Evolutionary conservation across 2,329 filamentous ascomycete species (phyloP), one percentile per base, ranked within the genome.

Genomic region (Phyllosticta ampelicida): DNA sequence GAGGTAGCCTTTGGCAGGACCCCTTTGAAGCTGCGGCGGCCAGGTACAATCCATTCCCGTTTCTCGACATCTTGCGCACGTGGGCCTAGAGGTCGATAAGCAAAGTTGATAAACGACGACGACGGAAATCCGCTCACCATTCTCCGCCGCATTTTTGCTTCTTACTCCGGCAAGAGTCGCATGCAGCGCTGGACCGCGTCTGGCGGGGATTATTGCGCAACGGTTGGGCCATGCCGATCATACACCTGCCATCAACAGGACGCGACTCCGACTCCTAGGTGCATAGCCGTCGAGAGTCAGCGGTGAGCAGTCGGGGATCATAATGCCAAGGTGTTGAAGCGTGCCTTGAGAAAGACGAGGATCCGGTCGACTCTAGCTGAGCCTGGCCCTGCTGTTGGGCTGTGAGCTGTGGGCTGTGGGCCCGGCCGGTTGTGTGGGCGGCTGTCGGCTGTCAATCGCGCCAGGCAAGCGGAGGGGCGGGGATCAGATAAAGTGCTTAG

Each of bases 91-190:
- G 11, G 8, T 21, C n/a, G 11, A 18, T 58, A 28, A 59, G 56
- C 56, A 13, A 21, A 16, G 30, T 44, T 48, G 49, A 10, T 20
- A 20, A 29, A 26, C 18, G 48, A 26, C 18, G 57, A 10, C 10
- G 29, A 28, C 52, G 53, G 11, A 48, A 23, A 11, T 10, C 21
- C 9, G 51, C 51, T 55, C 53, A 59, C 57, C 57, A 59, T 55
- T 59, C 57, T 48, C 57, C 57, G 36, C 57, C 57, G 48, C 57
- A 59, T 49, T 59, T 59, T 44, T 59, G 57, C 30, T 59, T 59
- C 48, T 53, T 55, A 48, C 53, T 55, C 23, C 57, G 57, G 51
- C 57, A 59, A 20, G 48, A 51, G 57, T 59, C 57, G 13, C 57
- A 59, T 18, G 57, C 57, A 26, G 57, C 57, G 53, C 53, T 55